Percentiles rank a stretch among this genome's conserved stretches.
phyloP scores from a whole-genome alignment of 495 filamentous ascomycete species.

The Penicillium psychrofluorescens region DNA sequence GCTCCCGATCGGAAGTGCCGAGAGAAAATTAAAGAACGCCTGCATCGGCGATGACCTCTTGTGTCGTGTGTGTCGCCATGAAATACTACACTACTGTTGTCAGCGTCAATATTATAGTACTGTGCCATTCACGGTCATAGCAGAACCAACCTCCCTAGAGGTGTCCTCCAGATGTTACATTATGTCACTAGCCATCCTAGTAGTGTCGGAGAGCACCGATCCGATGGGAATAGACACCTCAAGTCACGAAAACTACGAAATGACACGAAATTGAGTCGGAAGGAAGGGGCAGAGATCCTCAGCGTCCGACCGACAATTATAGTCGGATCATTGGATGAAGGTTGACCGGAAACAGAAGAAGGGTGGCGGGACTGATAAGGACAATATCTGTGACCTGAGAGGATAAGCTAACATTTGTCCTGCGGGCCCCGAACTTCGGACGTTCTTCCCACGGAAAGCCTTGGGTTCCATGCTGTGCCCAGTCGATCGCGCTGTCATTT shows the following conservation, averaged over 20 bases:
- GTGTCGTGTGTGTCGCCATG: too few relatives aligned
- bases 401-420: conserved; percentile 26
- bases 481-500: not conserved
- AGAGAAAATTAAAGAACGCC: too few relatives aligned
- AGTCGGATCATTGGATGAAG: not conserved
- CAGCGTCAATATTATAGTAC: too few relatives aligned
- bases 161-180: conserved; percentile 1
- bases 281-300: too few relatives aligned
- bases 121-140: too few relatives aligned
- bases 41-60: too few relatives aligned
- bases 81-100: too few relatives aligned
- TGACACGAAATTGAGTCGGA: not conserved
- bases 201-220: conserved; percentile 19
- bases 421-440: conserved; percentile 32
- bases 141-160: too few relatives aligned
- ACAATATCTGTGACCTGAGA: conserved; percentile 32
- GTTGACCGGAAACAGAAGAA: not conserved
- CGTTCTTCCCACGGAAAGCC: conserved; percentile 16
- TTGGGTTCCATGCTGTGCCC: not conserved
- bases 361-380: conserved; percentile 22
- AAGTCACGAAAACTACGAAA: not conserved
- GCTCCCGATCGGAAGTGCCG: too few relatives aligned
- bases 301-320: too few relatives aligned
- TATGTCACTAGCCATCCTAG: not conserved
- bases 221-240: conserved; percentile 3